A percentile compares a stretch with the other conserved stretches of the same genome.
Evolutionary conservation across 2,329 filamentous ascomycete genomes (phyloP).

Genomic region (Hypocrella siamensis): DNA sequence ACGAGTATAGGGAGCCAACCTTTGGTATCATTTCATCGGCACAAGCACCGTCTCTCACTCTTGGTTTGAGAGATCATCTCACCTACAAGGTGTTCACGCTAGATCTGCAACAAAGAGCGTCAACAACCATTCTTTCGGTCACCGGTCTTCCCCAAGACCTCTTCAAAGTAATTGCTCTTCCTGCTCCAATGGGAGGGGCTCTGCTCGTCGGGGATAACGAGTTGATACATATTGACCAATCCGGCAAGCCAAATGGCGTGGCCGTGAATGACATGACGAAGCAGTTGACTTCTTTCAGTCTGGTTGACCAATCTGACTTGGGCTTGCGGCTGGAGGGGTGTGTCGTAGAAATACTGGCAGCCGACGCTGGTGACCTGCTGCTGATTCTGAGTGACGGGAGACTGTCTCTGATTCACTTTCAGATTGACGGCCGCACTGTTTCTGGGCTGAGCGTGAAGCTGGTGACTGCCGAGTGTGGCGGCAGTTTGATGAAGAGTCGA

Average conservation of each 20-base stretch:
- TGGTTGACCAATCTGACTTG: constrained; percentile 74
- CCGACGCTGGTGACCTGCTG: constrained; percentile 70
- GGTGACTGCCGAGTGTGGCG: constrained; percentile 47
- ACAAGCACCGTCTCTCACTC: constrained; percentile 53
- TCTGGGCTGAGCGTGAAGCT: constrained; percentile 65
- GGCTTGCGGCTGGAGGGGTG: constrained; percentile 70
- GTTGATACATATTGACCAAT: constrained; percentile 88
- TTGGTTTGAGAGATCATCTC: constrained; percentile 73
- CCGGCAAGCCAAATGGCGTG: constrained; percentile 81
- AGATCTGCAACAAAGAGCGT: constrained; percentile 83
- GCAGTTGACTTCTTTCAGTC: constrained; percentile 65
- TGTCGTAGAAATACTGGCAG: constrained; percentile 58
- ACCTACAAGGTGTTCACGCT: constrained; percentile 91
- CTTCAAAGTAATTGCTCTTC: constrained; percentile 66
- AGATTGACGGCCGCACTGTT: constrained; percentile 78
- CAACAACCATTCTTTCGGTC: constrained; percentile 82
- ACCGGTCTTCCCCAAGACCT: constrained; percentile 75
- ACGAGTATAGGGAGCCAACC: constrained; percentile 95
- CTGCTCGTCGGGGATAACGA: constrained; percentile 80
- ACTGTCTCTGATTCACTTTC: constrained; percentile 64
- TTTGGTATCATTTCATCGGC: constrained; percentile 85
- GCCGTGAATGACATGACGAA: constrained; percentile 85
- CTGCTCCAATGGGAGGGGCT: constrained; percentile 75
- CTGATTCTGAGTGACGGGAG: constrained; percentile 63
- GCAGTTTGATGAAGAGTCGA: constrained; percentile 41